These are phyloP conservation scores for Aspergillus piperis DNA, from an alignment of 2,329 filamentous ascomycete species.

Conservation along the genomic window DNA sequence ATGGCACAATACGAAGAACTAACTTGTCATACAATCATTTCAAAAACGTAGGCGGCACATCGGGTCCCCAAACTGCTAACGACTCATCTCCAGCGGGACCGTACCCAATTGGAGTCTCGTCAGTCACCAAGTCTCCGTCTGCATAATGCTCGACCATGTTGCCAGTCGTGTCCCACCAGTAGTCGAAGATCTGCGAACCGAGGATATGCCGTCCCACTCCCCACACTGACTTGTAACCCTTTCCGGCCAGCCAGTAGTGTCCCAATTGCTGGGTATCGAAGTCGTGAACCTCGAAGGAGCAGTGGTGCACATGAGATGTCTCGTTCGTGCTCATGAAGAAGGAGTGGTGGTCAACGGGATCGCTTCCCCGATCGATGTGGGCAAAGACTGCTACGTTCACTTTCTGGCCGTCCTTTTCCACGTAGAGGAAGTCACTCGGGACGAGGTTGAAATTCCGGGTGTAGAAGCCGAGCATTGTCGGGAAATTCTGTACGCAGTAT, in stretches of 20 bases:
- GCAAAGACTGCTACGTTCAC: constrained; percentile 47
- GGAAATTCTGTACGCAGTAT: constrained; percentile 29
- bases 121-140: constrained; percentile 19
- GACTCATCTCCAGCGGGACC: constrained; percentile 35
- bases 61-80: constrained; percentile 39
- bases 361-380: constrained; percentile 52
- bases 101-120: constrained; percentile 36
- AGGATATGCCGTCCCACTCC: constrained; percentile 21
- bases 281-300: constrained; percentile 54
- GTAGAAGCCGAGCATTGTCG: constrained; percentile 29
- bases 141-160: constrained; percentile 23
- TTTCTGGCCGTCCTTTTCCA: constrained; percentile 19
- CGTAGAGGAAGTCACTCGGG: constrained; percentile 34
- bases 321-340: constrained; percentile 50
- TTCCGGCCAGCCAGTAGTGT: constrained; percentile 52
- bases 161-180: constrained; percentile 20
- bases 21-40: constrained; percentile 16
- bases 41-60: constrained; percentile 37
- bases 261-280: constrained; percentile 56
- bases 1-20: no score
- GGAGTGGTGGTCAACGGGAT: constrained; percentile 54
- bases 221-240: constrained; percentile 43
- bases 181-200: constrained; percentile 22
- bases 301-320: constrained; percentile 51
- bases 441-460: constrained; percentile 34